A percentile compares a stretch with the other conserved stretches of the same genome.
Evolutionary conservation across 371 early-diverging fungal species (phyloP).

Genomic region (Mortierella sp.): DNA sequence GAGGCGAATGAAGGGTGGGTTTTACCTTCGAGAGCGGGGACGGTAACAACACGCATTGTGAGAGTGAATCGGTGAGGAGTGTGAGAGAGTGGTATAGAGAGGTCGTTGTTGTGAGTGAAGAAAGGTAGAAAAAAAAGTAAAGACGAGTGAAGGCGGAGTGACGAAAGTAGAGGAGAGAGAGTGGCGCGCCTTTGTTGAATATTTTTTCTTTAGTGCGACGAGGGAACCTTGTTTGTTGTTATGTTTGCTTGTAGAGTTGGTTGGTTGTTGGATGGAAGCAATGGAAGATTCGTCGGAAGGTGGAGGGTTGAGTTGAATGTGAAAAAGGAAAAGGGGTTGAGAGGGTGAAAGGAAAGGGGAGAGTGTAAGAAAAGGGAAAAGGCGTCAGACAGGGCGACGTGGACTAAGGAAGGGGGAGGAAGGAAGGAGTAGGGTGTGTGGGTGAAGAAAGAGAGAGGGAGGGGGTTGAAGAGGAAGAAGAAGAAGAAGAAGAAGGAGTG

Average conservation of each 20-base stretch:
- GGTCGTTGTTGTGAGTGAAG: background rate
- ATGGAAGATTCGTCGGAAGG: conserved; percentile 27
- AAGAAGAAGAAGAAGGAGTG: background rate
- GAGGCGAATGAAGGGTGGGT: background rate
- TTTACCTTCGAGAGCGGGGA: conserved; percentile 61
- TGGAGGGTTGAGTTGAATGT: background rate
- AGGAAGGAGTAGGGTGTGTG: background rate
- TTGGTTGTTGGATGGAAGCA: conserved; percentile 26
- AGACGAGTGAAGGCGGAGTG: background rate
- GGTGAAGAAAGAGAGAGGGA: background rate
- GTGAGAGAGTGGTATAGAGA: background rate
- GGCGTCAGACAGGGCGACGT: conserved; percentile 16
- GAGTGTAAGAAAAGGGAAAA: background rate
- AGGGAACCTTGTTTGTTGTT: conserved; percentile 1
- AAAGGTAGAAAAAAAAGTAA: background rate
- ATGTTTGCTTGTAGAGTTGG: background rate
- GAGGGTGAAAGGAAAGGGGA: background rate
- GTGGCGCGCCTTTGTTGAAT: background rate
- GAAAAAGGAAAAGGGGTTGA: background rate
- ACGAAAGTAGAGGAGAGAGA: background rate
- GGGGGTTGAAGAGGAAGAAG: background rate
- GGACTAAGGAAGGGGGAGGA: background rate
- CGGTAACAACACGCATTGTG: conserved; percentile 67
- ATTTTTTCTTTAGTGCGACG: background rate
- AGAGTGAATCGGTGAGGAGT: background rate